Base-by-base conservation (phyloP, 2,329 filamentous ascomycete species). In the Trichophyton mentagrophytes region DNA sequence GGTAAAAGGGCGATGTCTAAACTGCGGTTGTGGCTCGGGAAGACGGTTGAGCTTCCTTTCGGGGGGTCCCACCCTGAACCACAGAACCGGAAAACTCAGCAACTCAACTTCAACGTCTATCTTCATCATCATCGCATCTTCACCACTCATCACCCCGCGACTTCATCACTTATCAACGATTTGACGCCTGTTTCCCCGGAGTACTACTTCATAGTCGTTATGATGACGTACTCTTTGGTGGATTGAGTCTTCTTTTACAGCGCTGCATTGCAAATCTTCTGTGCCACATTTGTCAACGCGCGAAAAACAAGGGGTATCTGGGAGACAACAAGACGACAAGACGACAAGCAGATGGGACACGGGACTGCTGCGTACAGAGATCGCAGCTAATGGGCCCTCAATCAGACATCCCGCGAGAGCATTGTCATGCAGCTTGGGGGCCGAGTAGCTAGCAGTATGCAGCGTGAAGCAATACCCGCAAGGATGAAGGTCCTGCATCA, bases 51-150 rank as follows among this genome's bases (percentile, higher is more conserved):
- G n/a, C 40, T 44, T 22, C 17, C 9, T 33, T 25, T 13, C 11
- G 8, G 33, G 8, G 9, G 22, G 49, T 30, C 22, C 49, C 49
- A 53, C 49, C n/a, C 27, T 7, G 49, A 30, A 53, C 49, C 49
- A 53, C 11, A 53, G 49, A 53, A 53, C 49, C 7, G 49, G 49
- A 53, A 47, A 53, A 53, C 49, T 53, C 49, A 53, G 49, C 22
- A 33, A 53, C 22, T 25, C 49, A 53, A 53, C 49, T 27, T 53
- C 49, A 47, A 30, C 49, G 49, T 53, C 49, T 15, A 7, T 44
- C 40, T 44, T n/a, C 15, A 2, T 25, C 47, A 8, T 30, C 49
- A 17, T 30, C 20, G 5, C 17, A 51, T 27, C 49, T 25, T 53
- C 49, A 8, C 11, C 49, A 15, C 17, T 13, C 13, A 11, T 25